A percentile compares a stretch with the other conserved stretches of the same genome.
These are phyloP conservation scores for Dactylella cylindrospora DNA, from an alignment of 2,329 filamentous ascomycete genomes.

Conservation along the genomic window DNA sequence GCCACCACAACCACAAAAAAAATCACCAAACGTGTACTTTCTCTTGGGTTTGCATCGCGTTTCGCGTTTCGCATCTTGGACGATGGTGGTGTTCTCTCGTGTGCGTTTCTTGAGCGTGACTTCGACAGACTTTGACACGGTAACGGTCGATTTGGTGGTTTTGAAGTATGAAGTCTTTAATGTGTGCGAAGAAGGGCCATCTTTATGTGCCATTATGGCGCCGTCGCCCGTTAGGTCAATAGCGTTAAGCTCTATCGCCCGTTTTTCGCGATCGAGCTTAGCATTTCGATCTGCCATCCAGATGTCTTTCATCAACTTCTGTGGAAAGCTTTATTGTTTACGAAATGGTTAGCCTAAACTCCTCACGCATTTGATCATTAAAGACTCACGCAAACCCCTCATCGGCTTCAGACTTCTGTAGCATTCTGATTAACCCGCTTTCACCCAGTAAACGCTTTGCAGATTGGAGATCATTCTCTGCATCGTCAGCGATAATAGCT, in stretches of 20 bases:
- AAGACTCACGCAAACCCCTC: constrained; percentile 14
- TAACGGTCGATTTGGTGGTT: background rate
- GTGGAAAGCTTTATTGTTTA: constrained; percentile 9
- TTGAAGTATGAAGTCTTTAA: background rate
- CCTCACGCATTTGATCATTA: background rate
- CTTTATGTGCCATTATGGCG: too few relatives aligned
- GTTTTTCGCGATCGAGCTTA: background rate
- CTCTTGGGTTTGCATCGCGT: background rate
- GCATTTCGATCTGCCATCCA: constrained; percentile 4
- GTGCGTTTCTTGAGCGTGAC: background rate
- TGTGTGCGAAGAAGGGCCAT: too few relatives aligned
- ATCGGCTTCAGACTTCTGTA: constrained; percentile 26
- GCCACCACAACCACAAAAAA: constrained; percentile 73
- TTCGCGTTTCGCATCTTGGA: too few relatives aligned
- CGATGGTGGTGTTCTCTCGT: too few relatives aligned
- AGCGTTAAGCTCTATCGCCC: background rate
- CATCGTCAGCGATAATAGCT: constrained; percentile 19
- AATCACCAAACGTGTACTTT: constrained; percentile 68
- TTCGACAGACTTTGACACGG: background rate
- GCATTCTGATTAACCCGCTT: constrained; percentile 16
- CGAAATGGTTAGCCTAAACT: background rate
- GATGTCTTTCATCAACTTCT: constrained; percentile 1
- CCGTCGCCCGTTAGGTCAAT: background rate
- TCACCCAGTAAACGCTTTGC: constrained; percentile 22
- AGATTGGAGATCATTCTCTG: background rate